These are phyloP conservation scores for Aphanomyces astaci DNA, from an alignment of 352 stramenopile genomes.

Conservation along the genomic window DNA sequence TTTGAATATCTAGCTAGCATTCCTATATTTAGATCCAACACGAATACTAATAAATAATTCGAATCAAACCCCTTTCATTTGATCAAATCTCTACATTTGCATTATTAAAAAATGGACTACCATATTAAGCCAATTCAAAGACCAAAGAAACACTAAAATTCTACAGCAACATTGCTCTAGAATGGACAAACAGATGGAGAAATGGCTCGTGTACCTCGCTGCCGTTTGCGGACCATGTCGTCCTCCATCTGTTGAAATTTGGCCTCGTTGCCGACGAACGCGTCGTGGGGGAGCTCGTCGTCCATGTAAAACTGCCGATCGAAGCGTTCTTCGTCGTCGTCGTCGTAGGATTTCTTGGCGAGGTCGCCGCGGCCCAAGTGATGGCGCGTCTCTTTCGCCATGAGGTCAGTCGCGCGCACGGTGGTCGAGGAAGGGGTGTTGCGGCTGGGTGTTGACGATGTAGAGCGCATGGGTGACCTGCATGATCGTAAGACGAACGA, in stretches of 20 bases:
- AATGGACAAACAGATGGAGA: too few species aligned
- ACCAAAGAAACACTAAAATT: too few species aligned
- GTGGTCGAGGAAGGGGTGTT: not conserved
- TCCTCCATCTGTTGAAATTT: constrained; percentile 90
- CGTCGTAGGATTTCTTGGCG: constrained; percentile 72
- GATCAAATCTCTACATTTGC: too few species aligned
- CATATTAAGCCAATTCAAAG: too few species aligned
- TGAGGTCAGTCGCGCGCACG: not conserved
- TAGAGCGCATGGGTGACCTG: constrained; percentile 14
- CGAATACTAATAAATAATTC: too few species aligned
- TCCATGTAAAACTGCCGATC: constrained; percentile 94
- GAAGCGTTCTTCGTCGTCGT: constrained; percentile 86
- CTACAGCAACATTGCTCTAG: too few species aligned
- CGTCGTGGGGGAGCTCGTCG: constrained; percentile 71
- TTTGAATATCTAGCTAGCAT: too few species aligned
- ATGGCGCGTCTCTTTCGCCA: constrained; percentile 21
- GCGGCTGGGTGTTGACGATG: not conserved
- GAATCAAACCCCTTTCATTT: too few species aligned
- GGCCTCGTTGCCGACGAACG: constrained; percentile 87
- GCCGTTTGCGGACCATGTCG: constrained; percentile 73
- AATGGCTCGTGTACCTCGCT: constrained; percentile 27
- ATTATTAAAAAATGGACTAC: too few species aligned
- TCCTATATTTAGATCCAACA: too few species aligned
- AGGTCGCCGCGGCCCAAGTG: constrained; percentile 7
- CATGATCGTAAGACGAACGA: constrained; percentile 25